Percentiles rank a stretch among this genome's conserved stretches.
Evolutionary conservation across 2,329 filamentous ascomycete genomes (phyloP).

Genomic region (Beauveria pseudobassiana): DNA sequence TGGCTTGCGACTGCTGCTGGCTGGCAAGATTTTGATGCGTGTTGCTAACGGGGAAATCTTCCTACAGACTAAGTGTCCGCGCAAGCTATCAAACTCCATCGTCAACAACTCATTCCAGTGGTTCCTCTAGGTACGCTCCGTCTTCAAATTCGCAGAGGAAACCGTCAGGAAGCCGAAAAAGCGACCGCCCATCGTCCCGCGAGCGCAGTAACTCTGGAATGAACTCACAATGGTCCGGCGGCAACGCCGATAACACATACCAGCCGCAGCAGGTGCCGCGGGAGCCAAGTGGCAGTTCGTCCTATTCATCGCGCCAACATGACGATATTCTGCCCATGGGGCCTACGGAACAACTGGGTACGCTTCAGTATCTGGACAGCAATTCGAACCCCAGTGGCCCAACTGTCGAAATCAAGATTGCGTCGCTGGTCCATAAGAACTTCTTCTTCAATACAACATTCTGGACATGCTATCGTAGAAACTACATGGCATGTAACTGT

Average conservation of each 20-base stretch:
- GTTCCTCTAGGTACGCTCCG: too few relatives aligned
- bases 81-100: too few relatives aligned
- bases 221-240: background rate
- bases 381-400: conserved; percentile 36
- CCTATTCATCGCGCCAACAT: background rate
- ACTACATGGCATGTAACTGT: conserved; percentile 83
- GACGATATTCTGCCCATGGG: conserved; percentile 15
- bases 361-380: conserved; percentile 53
- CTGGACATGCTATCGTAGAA: conserved; percentile 88
- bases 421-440: conserved; percentile 78
- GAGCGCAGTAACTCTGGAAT: too few relatives aligned
- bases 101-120: too few relatives aligned
- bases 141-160: too few relatives aligned
- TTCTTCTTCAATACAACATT: conserved; percentile 69
- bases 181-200: too few relatives aligned
- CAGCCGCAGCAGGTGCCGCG: background rate
- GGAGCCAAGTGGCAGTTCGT: background rate
- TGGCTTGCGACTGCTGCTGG: background rate
- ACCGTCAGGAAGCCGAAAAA: too few relatives aligned
- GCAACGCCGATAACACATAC: background rate
- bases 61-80: background rate
- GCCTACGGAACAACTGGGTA: conserved; percentile 44
- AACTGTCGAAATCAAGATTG: conserved; percentile 40
- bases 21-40: background rate
- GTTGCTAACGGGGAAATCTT: background rate